Evolutionary conservation across 495 filamentous ascomycete species (phyloP).

Genomic region (Chaetomium cochliodes): DNA sequence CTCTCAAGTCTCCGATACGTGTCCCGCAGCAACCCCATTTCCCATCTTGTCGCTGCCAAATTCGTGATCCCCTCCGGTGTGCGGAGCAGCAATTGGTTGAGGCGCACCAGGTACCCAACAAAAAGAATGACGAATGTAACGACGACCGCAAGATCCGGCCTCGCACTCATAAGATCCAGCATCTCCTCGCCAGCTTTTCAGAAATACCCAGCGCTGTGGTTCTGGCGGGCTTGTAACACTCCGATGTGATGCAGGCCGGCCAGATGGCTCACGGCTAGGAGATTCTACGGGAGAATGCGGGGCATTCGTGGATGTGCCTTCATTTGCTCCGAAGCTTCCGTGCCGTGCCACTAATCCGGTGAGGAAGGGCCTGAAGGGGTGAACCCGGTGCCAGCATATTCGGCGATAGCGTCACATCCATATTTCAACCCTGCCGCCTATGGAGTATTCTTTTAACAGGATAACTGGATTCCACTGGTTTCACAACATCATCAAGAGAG

Average conservation of each 20-base stretch:
- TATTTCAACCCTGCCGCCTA: background rate
- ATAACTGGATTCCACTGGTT: too few species aligned
- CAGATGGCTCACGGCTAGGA: background rate
- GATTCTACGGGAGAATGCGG: background rate
- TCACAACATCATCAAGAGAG: too few species aligned
- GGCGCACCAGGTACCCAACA: conserved; percentile 47
- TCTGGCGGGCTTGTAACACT: too few species aligned
- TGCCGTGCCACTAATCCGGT: too few species aligned
- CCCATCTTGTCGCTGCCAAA: conserved; percentile 52
- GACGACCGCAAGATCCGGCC: background rate
- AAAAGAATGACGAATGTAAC: conserved; percentile 21
- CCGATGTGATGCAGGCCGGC: too few species aligned
- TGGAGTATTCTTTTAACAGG: too few species aligned
- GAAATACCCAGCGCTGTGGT: background rate
- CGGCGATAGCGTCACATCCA: too few species aligned
- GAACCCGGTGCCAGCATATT: background rate
- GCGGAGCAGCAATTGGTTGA: conserved; percentile 48
- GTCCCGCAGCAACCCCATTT: conserved; percentile 43
- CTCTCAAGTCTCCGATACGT: conserved; percentile 46
- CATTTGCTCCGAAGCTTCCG: background rate
- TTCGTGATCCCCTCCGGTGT: conserved; percentile 48
- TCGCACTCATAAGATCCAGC: background rate
- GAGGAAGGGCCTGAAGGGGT: background rate
- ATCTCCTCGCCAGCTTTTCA: background rate
- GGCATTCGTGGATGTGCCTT: background rate